phyloP scores from a whole-genome alignment of 805 yeast species.

The Ascoidea tarda region DNA sequence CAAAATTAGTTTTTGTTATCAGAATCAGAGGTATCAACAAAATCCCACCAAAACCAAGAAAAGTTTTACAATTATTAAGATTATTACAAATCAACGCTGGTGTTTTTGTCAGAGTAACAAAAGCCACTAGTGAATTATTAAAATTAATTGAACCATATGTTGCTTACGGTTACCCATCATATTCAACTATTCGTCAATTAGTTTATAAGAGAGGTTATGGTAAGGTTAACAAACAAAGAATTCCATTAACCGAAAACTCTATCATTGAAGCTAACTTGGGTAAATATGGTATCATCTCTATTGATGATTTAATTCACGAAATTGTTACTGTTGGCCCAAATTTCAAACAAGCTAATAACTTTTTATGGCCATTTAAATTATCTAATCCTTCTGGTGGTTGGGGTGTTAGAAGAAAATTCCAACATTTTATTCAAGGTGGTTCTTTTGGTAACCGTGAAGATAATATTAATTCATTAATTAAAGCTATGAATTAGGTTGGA shows the following conservation, averaged over 20 bases:
- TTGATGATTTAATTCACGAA: conserved; percentile 94
- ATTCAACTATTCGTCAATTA: conserved; percentile 83
- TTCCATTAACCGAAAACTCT: conserved; percentile 76
- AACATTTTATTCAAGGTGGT: conserved; percentile 96
- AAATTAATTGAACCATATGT: conserved; percentile 93
- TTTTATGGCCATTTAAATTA: conserved; percentile 95
- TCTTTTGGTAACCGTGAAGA: conserved; percentile 97
- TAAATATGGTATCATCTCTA: conserved; percentile 81
- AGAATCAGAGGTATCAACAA: conserved; percentile 99
- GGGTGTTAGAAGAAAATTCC: conserved; percentile 95
- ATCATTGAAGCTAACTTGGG: conserved; percentile 82
- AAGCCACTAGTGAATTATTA: conserved; percentile 87
- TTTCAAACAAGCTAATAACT: conserved; percentile 98
- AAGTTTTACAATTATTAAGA: conserved; percentile 89
- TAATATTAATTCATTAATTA: conserved; percentile 86
- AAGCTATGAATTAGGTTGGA: conserved; percentile 74
- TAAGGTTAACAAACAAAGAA: conserved; percentile 93
- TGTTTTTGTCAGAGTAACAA: conserved; percentile 89
- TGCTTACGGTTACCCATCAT: conserved; percentile 95
- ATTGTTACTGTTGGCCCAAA: conserved; percentile 93
- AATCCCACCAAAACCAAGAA: conserved; percentile 99
- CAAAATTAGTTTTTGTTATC: conserved; percentile 86
- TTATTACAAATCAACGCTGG: conserved; percentile 90
- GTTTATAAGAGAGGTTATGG: conserved; percentile 97
- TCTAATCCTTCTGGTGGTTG: conserved; percentile 97